These are phyloP conservation scores for Cyberlindnera euphorbiae DNA, from an alignment of 805 yeast genomes.

Conservation along the genomic window DNA sequence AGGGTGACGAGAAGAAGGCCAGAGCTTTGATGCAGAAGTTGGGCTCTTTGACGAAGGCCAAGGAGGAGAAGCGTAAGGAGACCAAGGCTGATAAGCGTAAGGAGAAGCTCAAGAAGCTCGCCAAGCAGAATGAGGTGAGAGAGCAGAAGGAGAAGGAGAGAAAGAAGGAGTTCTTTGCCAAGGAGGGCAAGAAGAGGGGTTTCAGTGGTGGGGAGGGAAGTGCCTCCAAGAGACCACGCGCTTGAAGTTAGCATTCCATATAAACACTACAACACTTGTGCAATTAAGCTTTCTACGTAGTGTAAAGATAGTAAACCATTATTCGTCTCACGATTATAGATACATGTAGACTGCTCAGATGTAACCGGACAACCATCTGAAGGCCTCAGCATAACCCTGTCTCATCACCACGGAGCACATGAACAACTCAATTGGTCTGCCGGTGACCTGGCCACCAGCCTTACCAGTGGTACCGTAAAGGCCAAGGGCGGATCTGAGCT, in stretches of 20 bases:
- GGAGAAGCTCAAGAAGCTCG: slow-evolving; percentile 68
- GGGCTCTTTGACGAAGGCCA: slow-evolving; percentile 77
- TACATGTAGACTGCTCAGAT: slow-evolving; percentile 38
- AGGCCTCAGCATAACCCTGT: slow-evolving; percentile 97
- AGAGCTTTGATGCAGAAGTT: slow-evolving; percentile 84
- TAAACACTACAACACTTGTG: background rate
- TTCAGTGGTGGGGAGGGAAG: slow-evolving; percentile 27
- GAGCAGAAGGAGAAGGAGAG: slow-evolving; percentile 75
- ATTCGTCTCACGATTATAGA: no score
- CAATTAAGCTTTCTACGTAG: no score
- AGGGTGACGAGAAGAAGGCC: slow-evolving; percentile 91
- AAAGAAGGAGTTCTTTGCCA: slow-evolving; percentile 81
- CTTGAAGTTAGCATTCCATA: slow-evolving; percentile 1
- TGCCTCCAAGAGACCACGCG: slow-evolving; percentile 27
- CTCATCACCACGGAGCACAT: slow-evolving; percentile 99
- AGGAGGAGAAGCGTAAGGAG: slow-evolving; percentile 68
- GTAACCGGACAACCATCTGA: slow-evolving; percentile 96
- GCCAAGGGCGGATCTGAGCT: slow-evolving; percentile 85
- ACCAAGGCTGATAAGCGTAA: slow-evolving; percentile 74
- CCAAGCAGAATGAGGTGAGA: slow-evolving; percentile 67
- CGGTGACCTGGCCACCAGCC: slow-evolving; percentile 61
- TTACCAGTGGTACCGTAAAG: slow-evolving; percentile 88
- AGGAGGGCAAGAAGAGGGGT: slow-evolving; percentile 61
- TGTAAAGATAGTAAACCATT: no score
- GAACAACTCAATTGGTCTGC: slow-evolving; percentile 91